These are phyloP conservation scores for Irpex rosettiformis DNA, from an alignment of 1,284 basidiomycete genomes.

Conservation along the genomic window DNA sequence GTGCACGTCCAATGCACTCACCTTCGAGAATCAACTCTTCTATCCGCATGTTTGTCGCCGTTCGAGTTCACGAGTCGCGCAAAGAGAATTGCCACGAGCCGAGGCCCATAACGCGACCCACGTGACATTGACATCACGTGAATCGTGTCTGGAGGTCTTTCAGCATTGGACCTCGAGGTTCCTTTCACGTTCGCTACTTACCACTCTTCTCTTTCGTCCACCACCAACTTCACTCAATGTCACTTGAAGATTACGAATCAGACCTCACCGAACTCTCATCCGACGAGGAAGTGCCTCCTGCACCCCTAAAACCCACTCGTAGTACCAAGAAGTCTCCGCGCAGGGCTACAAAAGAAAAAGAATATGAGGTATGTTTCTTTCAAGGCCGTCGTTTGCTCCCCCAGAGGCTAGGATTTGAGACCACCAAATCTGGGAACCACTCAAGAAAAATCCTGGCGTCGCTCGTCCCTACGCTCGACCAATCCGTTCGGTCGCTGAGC, in stretches of 20 bases:
- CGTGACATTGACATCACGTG: constrained; percentile 14
- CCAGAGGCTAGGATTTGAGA: no score
- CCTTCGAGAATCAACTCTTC: constrained; percentile 82
- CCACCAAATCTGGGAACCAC: no score
- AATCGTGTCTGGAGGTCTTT: background rate
- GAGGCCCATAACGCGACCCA: constrained; percentile 22
- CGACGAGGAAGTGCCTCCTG: constrained; percentile 32
- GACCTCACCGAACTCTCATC: constrained; percentile 41
- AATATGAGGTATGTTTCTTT: constrained; percentile 31
- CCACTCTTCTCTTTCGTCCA: background rate
- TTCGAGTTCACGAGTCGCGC: background rate
- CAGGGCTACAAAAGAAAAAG: constrained; percentile 24
- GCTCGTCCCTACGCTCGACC: no score
- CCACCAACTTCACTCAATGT: constrained; percentile 13
- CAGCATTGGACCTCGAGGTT: background rate
- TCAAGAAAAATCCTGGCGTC: no score
- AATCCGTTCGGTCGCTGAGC: no score
- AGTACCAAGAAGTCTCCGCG: constrained; percentile 10
- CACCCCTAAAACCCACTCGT: constrained; percentile 16
- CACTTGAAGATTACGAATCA: constrained; percentile 33
- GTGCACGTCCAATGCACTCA: constrained; percentile 16
- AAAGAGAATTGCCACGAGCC: constrained; percentile 10
- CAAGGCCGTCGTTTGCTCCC: no score
- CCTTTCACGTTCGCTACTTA: background rate
- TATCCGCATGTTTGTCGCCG: constrained; percentile 59